Percentiles rank a stretch among this genome's conserved stretches.
These are phyloP conservation scores for Leptographium lundbergii DNA, from an alignment of 2,329 filamentous ascomycete species.

Conservation along the genomic window DNA sequence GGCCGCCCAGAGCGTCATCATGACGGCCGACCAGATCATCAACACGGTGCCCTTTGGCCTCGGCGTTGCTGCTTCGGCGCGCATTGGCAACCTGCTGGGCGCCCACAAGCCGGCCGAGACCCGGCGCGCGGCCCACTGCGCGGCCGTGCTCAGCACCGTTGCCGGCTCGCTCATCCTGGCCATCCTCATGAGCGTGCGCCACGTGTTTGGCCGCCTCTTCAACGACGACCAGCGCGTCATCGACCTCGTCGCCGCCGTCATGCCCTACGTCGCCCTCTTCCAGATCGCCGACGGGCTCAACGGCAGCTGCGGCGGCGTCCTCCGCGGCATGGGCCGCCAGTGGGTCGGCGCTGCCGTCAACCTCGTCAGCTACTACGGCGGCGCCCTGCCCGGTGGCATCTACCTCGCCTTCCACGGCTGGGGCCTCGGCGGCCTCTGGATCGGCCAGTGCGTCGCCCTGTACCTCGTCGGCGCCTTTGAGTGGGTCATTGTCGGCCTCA, in stretches of 20 bases:
- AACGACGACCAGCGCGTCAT: constrained; percentile 66
- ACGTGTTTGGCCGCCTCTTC: constrained; percentile 67
- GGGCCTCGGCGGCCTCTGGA: constrained; percentile 70
- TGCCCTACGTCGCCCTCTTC: constrained; percentile 80
- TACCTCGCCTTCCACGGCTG: constrained; percentile 78
- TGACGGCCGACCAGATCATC: constrained; percentile 78
- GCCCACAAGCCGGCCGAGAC: constrained; percentile 53
- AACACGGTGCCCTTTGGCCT: constrained; percentile 80
- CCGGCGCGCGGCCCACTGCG: constrained; percentile 58
- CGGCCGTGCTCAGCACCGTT: constrained; percentile 59
- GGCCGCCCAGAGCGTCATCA: constrained; percentile 77
- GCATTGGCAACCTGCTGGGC: constrained; percentile 71
- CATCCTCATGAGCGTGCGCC: constrained; percentile 55
- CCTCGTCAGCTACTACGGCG: constrained; percentile 70
- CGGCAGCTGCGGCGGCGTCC: constrained; percentile 67
- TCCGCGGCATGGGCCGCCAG: constrained; percentile 76
- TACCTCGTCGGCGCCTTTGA: constrained; percentile 69
- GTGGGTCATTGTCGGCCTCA: constrained; percentile 67
- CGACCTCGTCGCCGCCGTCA: constrained; percentile 58
- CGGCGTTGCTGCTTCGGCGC: constrained; percentile 65
- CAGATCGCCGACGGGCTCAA: constrained; percentile 85
- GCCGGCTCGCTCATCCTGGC: constrained; percentile 56
- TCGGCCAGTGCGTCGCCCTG: constrained; percentile 69
- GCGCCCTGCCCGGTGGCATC: constrained; percentile 68
- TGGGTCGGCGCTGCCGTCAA: constrained; percentile 78